Base-by-base conservation (phyloP, 1,139 yeast species). In the Suhomyces ambrosiae region DNA sequence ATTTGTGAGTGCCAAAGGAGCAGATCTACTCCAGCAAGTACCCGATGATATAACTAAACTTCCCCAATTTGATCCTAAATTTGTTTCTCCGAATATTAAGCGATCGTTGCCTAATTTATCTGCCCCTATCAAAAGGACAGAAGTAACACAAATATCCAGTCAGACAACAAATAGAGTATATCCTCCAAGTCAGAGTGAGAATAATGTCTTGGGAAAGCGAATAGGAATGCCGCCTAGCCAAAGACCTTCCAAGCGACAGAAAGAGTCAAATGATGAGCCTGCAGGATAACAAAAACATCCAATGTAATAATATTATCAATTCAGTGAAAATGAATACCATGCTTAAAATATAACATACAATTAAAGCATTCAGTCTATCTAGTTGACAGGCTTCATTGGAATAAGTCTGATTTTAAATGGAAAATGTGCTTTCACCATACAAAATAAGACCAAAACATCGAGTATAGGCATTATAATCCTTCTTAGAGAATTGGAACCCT, bases 1-100 rank as follows among this genome's bases (percentile, higher is more conserved):
- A 12, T 81, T 81, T 60, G 80, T 80, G 17, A 73, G 80, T 43
- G 85, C 86, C 3, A 71, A 75, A 47, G 74, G 74, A 9, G 85
- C 86, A 0, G 76, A 72, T 32, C 61, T 70, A 9, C 59, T 78
- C 5, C 80, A 74, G 43, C 61, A 66, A 24, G 67, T 71, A 21
- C 71, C 77, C 0, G 60, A 67, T 3, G 60, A 68, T 15, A 53
- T 62, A 2, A 45, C 63, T 4, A 57, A 61, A 7, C 51, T 68
- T 7, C 72, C 74, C 1, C 63, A 68, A 44, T 64, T 62, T 52
- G 80, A 80, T 47, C 67, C 79, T 13, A 71, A 69, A 32, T 71
- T 71, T 43, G 67, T 74, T 3, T 70, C 82, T 2, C 76, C 78
- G 8, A 70, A 72, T 27, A 68, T 78, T 11, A 63, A 74, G 40